Conservation (phyloP, 176 grass and related monocot genomes). For the Triticum urartu region DNA sequence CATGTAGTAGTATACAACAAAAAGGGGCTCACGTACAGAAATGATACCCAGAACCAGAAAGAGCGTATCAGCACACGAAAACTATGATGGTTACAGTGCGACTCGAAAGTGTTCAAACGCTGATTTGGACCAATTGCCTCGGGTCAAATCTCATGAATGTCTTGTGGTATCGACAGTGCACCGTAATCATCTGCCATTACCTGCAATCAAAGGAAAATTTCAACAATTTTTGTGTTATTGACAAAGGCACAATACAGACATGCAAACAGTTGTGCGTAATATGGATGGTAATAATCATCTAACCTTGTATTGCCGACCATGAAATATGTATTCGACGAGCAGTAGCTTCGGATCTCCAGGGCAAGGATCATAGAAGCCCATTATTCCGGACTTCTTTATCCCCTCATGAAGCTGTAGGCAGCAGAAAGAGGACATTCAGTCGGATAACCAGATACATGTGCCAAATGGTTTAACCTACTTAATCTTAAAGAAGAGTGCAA, state of each 20-base stretch:
- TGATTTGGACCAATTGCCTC: conserved; percentile 17
- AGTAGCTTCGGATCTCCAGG: conserved; percentile 78
- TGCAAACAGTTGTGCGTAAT: background rate
- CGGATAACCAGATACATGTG: background rate
- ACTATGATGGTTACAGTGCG: conserved; percentile 19
- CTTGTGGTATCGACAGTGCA: conserved; percentile 65
- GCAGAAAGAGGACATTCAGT: conserved; percentile 13
- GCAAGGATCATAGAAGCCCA: conserved; percentile 97
- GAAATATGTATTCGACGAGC: conserved; percentile 74
- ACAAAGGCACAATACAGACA: background rate
- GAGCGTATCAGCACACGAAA: background rate
- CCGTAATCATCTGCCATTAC: conserved; percentile 70
- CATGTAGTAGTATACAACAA: conserved; percentile 36
- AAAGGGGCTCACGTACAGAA: background rate
- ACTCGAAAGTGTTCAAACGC: conserved; percentile 25
- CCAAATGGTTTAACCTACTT: conserved; percentile 2
- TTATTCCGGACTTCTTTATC: conserved; percentile 98
- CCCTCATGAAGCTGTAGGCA: conserved; percentile 80
- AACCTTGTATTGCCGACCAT: conserved; percentile 77
- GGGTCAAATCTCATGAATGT: conserved; percentile 50
- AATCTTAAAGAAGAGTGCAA: conserved; percentile 2
- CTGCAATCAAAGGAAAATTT: conserved; percentile 44
- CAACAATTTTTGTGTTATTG: background rate
- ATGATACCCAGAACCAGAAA: background rate
- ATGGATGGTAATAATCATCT: background rate